Evolutionary conservation across 2,329 filamentous ascomycete genomes (phyloP).

Genomic region (Gyromitra esculenta): DNA sequence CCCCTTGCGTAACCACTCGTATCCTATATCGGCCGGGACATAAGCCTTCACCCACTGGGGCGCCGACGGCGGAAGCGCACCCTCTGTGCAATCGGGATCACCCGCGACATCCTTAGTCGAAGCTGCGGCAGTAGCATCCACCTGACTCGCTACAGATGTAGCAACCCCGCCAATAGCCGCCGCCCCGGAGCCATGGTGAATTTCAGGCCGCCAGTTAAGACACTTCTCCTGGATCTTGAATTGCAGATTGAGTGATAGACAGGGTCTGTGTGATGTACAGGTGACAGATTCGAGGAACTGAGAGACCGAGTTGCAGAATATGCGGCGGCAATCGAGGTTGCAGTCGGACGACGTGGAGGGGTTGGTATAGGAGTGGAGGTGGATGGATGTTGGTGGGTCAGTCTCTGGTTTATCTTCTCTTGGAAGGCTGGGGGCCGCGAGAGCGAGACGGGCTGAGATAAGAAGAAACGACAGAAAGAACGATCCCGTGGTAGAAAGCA

Average conservation of each 20-base stretch:
- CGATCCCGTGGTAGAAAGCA: neutral
- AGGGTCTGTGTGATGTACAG: slow-evolving; percentile 38
- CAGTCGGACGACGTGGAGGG: slow-evolving; percentile 40
- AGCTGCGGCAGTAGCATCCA: neutral
- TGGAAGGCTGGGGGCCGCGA: neutral
- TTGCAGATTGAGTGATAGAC: slow-evolving; percentile 38
- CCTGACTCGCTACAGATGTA: neutral
- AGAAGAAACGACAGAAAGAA: slow-evolving; percentile 14
- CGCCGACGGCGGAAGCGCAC: neutral
- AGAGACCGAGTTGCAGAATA: slow-evolving; percentile 45
- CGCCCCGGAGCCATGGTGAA: slow-evolving; percentile 1
- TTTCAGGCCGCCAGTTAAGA: slow-evolving; percentile 45
- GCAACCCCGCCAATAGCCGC: slow-evolving; percentile 1
- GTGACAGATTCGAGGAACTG: slow-evolving; percentile 50
- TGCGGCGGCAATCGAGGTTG: slow-evolving; percentile 44
- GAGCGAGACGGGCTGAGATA: slow-evolving; percentile 3
- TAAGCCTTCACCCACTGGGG: slow-evolving; percentile 44
- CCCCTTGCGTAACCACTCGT: slow-evolving; percentile 30
- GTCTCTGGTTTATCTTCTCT: slow-evolving; percentile 2
- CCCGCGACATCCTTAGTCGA: neutral
- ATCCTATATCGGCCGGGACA: slow-evolving; percentile 20
- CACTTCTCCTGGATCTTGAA: slow-evolving; percentile 48
- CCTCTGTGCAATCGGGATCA: slow-evolving; percentile 15
- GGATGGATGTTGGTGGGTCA: slow-evolving; percentile 8
- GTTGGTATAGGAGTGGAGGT: slow-evolving; percentile 37